Percentiles rank a stretch among this genome's conserved stretches.
phyloP scores from a whole-genome alignment of 306 rosid genomes.

The Cicer chorassanicum region DNA sequence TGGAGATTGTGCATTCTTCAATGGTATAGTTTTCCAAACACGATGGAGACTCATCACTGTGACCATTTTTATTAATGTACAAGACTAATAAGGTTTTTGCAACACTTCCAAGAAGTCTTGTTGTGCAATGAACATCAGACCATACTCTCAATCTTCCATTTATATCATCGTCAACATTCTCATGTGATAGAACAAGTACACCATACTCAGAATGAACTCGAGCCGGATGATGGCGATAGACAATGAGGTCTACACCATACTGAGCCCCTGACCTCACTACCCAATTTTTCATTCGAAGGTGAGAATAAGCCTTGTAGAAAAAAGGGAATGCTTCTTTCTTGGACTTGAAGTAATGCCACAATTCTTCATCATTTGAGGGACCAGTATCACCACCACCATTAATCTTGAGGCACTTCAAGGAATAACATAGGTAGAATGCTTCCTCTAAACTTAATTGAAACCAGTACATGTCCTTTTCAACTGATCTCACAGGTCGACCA shows the following conservation, averaged over 20 bases:
- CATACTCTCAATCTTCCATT: conserved; percentile 68
- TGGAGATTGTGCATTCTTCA: conserved; percentile 55
- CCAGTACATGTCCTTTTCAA: conserved; percentile 63
- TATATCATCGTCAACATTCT: conserved; percentile 30
- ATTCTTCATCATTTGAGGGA: conserved; percentile 51
- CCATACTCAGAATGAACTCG: conserved; percentile 79
- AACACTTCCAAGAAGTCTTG: conserved; percentile 70
- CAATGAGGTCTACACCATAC: conserved; percentile 75
- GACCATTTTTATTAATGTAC: conserved; percentile 50
- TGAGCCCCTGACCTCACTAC: conserved; percentile 73
- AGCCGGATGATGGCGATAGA: conserved; percentile 75
- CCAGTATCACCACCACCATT: conserved; percentile 34
- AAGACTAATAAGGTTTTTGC: conserved; percentile 68
- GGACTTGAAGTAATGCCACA: conserved; percentile 66
- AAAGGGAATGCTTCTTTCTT: conserved; percentile 57
- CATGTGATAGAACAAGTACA: conserved; percentile 69
- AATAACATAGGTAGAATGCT: conserved; percentile 68
- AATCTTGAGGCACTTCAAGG: conserved; percentile 71
- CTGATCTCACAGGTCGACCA: conserved; percentile 56
- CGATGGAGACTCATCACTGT: conserved; percentile 44
- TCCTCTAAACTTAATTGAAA: conserved; percentile 72
- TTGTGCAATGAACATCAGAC: conserved; percentile 77
- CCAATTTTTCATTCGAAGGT: conserved; percentile 76
- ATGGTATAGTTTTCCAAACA: conserved; percentile 52
- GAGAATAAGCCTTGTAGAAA: conserved; percentile 69